Evolutionary conservation across 2,329 filamentous ascomycete species (phyloP).

Genomic region (Fusarium continuum): DNA sequence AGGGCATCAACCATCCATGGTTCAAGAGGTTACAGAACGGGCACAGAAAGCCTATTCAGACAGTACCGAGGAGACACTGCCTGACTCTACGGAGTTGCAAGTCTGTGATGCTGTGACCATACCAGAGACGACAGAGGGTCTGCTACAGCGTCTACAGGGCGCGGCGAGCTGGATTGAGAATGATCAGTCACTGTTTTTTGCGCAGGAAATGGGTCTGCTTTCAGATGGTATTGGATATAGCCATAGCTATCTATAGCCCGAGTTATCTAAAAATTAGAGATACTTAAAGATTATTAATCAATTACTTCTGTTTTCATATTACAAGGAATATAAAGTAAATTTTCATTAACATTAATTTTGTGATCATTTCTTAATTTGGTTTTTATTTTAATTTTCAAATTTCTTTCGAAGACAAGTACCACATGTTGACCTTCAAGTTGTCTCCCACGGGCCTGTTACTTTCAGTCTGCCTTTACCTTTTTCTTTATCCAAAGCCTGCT

Average conservation of each 20-base stretch:
- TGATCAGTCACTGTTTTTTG: conserved; percentile 21
- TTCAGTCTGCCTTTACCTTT: too few relatives aligned
- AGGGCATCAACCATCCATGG: rapidly evolving
- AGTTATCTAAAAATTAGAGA: too few relatives aligned
- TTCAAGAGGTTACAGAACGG: background rate
- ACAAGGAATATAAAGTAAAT: too few relatives aligned
- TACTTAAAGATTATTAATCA: too few relatives aligned
- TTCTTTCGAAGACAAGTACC: too few relatives aligned
- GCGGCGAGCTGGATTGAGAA: conserved; percentile 18
- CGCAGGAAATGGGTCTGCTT: conserved; percentile 10
- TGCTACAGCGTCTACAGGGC: conserved; percentile 3
- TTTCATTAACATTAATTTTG: too few relatives aligned
- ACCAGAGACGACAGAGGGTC: background rate
- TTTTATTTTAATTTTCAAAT: too few relatives aligned
- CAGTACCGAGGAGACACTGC: background rate
- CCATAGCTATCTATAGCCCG: background rate
- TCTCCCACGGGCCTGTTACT: too few relatives aligned
- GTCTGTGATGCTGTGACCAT: background rate
- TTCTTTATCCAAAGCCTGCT: too few relatives aligned
- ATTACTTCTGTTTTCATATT: too few relatives aligned
- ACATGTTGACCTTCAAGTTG: too few relatives aligned
- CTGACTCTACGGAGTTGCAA: background rate
- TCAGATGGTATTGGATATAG: background rate
- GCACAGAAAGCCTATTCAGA: background rate
- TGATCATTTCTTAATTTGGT: too few relatives aligned